A percentile compares a stretch with the other conserved stretches of the same genome.
Evolutionary conservation across 2,329 filamentous ascomycete genomes (phyloP).

Genomic region (Mycosphaerelloides madeirae): DNA sequence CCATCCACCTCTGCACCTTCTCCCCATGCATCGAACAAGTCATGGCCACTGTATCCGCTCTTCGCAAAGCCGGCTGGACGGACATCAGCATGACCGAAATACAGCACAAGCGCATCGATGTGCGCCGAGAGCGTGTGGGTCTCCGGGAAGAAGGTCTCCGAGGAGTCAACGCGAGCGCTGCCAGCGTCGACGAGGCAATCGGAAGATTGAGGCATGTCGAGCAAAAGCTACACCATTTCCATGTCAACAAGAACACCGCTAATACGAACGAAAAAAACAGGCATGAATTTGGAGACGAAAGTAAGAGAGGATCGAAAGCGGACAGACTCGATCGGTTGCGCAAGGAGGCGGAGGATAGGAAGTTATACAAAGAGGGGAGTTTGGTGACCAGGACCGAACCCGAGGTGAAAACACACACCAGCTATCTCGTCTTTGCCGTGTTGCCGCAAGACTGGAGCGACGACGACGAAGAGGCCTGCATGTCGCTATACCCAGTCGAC

Average conservation of each 20-base stretch:
- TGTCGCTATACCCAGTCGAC: conserved; percentile 18
- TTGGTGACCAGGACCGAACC: conserved; percentile 76
- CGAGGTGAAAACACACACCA: conserved; percentile 92
- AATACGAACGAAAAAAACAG: conserved; percentile 28
- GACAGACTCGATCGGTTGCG: conserved; percentile 31
- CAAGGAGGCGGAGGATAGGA: conserved; percentile 38
- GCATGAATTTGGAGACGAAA: conserved; percentile 17
- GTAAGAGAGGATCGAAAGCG: conserved; percentile 24
- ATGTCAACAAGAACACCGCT: conserved; percentile 37
- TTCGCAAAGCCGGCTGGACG: conserved; percentile 80
- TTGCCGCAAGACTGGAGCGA: conserved; percentile 81
- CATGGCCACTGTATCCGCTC: conserved; percentile 71
- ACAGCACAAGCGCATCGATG: conserved; percentile 70
- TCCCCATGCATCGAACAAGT: conserved; percentile 97
- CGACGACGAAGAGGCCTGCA: conserved; percentile 63
- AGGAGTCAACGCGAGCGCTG: conserved; percentile 64
- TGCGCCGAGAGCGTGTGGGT: conserved; percentile 75
- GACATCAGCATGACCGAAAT: conserved; percentile 94
- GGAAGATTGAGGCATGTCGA: conserved; percentile 69
- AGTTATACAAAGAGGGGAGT: conserved; percentile 69
- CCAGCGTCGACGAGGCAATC: conserved; percentile 75
- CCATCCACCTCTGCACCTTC: conserved; percentile 84
- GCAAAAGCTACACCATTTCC: conserved; percentile 61
- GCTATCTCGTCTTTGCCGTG: conserved; percentile 91
- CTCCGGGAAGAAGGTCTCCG: conserved; percentile 62